phyloP scores from a whole-genome alignment of 1,284 basidiomycete genomes.

The Waitea zeae region DNA sequence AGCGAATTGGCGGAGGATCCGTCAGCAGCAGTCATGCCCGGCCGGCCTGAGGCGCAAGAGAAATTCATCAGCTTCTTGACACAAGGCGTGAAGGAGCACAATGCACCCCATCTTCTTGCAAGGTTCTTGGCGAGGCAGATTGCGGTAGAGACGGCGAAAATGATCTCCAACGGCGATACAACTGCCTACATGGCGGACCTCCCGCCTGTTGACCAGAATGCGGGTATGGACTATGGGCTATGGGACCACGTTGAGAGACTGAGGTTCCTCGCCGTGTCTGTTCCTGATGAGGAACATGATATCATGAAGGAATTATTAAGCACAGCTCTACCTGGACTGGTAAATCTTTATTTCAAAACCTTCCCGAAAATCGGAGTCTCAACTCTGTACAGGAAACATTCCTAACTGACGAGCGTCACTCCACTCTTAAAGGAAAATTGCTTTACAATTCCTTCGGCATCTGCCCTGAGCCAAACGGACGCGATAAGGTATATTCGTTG shows the following conservation, averaged over 20 bases:
- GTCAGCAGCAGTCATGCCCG: constrained; percentile 17
- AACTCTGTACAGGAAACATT: no score
- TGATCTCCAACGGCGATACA: constrained; percentile 17
- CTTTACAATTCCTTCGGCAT: constrained; percentile 62
- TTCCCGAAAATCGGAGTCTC: no score
- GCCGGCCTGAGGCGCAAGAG: constrained; percentile 37
- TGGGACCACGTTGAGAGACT: constrained; percentile 62
- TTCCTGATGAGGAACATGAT: constrained; percentile 28
- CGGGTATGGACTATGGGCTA: constrained; percentile 40
- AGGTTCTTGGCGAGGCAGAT: constrained; percentile 58
- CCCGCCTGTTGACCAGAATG: constrained; percentile 23
- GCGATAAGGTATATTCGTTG: no score
- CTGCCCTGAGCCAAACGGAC: no score
- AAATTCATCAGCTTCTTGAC: constrained; percentile 37
- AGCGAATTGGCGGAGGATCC: constrained; percentile 24
- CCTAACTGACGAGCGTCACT: constrained; percentile 44
- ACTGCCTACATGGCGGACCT: constrained; percentile 17
- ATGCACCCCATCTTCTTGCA: constrained; percentile 39
- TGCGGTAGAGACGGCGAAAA: constrained; percentile 40
- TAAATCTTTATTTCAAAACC: no score
- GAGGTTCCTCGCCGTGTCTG: constrained; percentile 27
- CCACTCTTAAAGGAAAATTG: constrained; percentile 49
- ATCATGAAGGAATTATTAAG: constrained; percentile 39
- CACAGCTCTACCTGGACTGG: constrained; percentile 49
- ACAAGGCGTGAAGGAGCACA: constrained; percentile 17